Percentiles rank a stretch among this genome's conserved stretches.
These are phyloP conservation scores for Filosporella fistucella DNA, from an alignment of 495 filamentous ascomycete genomes.

Conservation along the genomic window DNA sequence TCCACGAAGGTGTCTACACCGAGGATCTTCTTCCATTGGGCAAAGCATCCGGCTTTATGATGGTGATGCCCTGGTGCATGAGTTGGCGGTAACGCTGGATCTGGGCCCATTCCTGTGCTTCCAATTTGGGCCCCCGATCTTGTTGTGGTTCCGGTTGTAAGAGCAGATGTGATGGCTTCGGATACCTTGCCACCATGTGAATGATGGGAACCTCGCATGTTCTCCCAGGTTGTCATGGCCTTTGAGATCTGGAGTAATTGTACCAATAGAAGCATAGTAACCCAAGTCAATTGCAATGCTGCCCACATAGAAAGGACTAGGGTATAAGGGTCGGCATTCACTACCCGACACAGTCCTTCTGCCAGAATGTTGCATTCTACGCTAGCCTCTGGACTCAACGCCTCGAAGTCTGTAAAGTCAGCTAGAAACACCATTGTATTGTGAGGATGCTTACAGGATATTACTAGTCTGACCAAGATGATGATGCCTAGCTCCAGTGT, in stretches of 20 bases:
- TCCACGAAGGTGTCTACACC: conserved; percentile 91
- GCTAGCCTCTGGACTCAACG: conserved; percentile 9
- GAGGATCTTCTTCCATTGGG: conserved; percentile 77
- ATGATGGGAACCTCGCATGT: conserved; percentile 71
- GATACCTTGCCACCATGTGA: conserved; percentile 42
- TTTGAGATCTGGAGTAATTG: conserved; percentile 87
- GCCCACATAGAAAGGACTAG: conserved; percentile 74
- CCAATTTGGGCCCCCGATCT: conserved; percentile 65
- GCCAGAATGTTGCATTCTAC: conserved; percentile 72
- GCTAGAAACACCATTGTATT: not conserved
- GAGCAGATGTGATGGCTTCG: conserved; percentile 68
- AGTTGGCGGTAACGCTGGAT: conserved; percentile 28
- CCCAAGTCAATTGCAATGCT: conserved; percentile 81
- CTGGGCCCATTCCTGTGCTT: conserved; percentile 34
- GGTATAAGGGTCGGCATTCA: conserved; percentile 80
- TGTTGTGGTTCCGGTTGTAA: conserved; percentile 67
- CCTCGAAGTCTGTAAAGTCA: conserved; percentile 18
- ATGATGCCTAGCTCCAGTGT: conserved; percentile 72
- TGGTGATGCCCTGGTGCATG: conserved; percentile 43
- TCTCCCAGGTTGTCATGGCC: conserved; percentile 93
- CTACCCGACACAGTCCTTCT: conserved; percentile 61
- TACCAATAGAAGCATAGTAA: conserved; percentile 90
- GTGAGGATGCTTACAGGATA: conserved; percentile 44
- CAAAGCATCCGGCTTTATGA: conserved; percentile 58
- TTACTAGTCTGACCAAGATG: conserved; percentile 40